Evolutionary conservation across 257 asterid species (phyloP).

Genomic region (Salvia hispanica): DNA sequence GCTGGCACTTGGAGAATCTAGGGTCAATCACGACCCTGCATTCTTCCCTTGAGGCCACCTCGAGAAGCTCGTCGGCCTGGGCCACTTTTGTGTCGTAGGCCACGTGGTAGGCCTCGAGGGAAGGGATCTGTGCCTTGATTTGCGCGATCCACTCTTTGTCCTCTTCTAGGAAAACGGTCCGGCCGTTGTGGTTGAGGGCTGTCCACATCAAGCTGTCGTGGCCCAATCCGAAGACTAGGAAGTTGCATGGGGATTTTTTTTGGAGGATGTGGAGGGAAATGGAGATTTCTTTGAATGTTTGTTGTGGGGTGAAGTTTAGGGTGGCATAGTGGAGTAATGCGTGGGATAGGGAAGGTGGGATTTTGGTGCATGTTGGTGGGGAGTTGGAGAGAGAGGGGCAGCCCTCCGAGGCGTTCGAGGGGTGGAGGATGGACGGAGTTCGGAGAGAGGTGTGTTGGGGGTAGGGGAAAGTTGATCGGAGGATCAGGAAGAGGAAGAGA

Average conservation of each 20-base stretch:
- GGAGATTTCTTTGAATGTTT: constrained; percentile 69
- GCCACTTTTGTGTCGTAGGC: constrained; percentile 63
- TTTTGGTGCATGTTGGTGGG: constrained; percentile 58
- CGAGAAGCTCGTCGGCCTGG: constrained; percentile 70
- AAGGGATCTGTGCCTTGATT: constrained; percentile 52
- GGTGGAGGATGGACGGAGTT: background rate
- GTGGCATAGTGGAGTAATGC: constrained; percentile 82
- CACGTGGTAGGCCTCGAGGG: constrained; percentile 69
- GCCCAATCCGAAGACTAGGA: constrained; percentile 82
- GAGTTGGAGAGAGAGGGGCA: constrained; percentile 31
- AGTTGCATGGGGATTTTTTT: constrained; percentile 74
- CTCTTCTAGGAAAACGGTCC: constrained; percentile 84
- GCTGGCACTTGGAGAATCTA: constrained; percentile 69
- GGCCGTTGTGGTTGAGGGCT: constrained; percentile 75
- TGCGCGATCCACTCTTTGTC: constrained; percentile 73
- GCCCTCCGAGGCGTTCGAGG: constrained; percentile 23
- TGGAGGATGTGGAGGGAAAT: constrained; percentile 66
- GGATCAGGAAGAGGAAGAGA: constrained; percentile 50
- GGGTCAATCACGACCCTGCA: constrained; percentile 67
- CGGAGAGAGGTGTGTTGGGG: constrained; percentile 16
- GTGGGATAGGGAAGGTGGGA: constrained; percentile 63
- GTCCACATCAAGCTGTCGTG: constrained; percentile 95
- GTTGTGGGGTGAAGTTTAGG: constrained; percentile 85
- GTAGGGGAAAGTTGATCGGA: constrained; percentile 44
- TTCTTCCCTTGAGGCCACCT: constrained; percentile 46